These are phyloP conservation scores for Colletotrichum musae DNA, from an alignment of 2,329 filamentous ascomycete genomes.

Conservation along the genomic window DNA sequence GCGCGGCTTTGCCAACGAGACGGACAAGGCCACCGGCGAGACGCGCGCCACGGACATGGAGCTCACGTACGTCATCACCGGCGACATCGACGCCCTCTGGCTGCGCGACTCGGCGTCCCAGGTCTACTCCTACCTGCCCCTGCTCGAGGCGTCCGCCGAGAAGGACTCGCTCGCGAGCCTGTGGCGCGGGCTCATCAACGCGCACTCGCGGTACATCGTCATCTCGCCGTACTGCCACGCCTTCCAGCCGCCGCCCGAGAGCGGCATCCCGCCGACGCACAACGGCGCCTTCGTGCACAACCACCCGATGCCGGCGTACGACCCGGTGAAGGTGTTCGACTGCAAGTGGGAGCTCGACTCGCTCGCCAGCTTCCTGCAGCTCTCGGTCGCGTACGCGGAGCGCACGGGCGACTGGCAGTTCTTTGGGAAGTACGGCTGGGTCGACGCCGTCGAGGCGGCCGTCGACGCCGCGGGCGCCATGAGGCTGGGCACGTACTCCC, in stretches of 20 bases:
- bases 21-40: constrained; percentile 43
- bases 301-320: constrained; percentile 74
- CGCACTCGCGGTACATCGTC: constrained; percentile 78
- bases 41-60: constrained; percentile 62
- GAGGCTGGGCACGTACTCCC: constrained; percentile 80
- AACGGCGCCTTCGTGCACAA: constrained; percentile 74
- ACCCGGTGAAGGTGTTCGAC: constrained; percentile 78
- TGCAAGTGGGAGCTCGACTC: constrained; percentile 96
- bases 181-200: constrained; percentile 80
- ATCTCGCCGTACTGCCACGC: constrained; percentile 88
- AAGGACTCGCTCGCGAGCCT: constrained; percentile 75
- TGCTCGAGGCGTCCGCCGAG: constrained; percentile 69
- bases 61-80: constrained; percentile 85
- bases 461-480: constrained; percentile 79
- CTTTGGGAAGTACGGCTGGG: constrained; percentile 81
- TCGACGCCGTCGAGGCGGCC: constrained; percentile 78
- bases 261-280: constrained; percentile 70
- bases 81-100: constrained; percentile 91
- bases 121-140: constrained; percentile 76
- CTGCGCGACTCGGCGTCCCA: constrained; percentile 86
- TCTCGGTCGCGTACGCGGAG: constrained; percentile 83
- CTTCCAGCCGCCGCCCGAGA: constrained; percentile 88
- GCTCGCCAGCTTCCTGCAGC: constrained; percentile 86
- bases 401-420: constrained; percentile 78
- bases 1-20: constrained; percentile 71